These are phyloP conservation scores for Blastobotrys serpentis DNA, from an alignment of 1,139 yeast genomes.

Conservation along the genomic window DNA sequence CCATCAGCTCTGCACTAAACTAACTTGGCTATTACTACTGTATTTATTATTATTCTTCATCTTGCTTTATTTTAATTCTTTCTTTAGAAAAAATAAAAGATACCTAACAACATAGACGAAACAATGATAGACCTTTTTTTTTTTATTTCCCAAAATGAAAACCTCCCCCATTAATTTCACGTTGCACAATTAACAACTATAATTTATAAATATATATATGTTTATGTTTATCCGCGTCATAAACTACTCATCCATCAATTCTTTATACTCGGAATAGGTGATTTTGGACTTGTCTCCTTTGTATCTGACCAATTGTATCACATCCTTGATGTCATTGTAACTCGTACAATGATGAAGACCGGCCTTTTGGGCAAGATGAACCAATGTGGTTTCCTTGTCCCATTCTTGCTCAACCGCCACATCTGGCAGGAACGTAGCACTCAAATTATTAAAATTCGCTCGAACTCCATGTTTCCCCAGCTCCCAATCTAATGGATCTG, in stretches of 20 bases:
- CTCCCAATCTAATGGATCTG: slow-evolving; percentile 65
- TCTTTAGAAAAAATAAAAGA: slow-evolving; percentile 1
- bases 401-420: slow-evolving; percentile 91
- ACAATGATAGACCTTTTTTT: too few species aligned
- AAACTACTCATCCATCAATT: too few species aligned
- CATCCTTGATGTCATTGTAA: slow-evolving; percentile 14
- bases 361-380: slow-evolving; percentile 70
- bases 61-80: neutral
- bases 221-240: too few species aligned
- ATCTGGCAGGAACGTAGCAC: slow-evolving; percentile 86
- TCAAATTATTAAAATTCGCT: slow-evolving; percentile 47
- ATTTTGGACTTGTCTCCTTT: slow-evolving; percentile 36
- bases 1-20: slow-evolving; percentile 3
- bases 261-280: slow-evolving; percentile 32
- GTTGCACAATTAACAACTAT: too few species aligned
- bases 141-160: neutral
- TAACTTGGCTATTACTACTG: neutral
- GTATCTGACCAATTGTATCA: slow-evolving; percentile 37
- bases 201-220: too few species aligned
- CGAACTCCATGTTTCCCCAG: slow-evolving; percentile 81
- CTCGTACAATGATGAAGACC: slow-evolving; percentile 41
- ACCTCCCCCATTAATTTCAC: too few species aligned
- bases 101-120: slow-evolving; percentile 3
- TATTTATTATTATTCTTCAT: neutral
- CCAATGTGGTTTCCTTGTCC: slow-evolving; percentile 70